These are phyloP conservation scores for Spathaspora sp. DNA, from an alignment of 1,139 yeast genomes.

Conservation along the genomic window DNA sequence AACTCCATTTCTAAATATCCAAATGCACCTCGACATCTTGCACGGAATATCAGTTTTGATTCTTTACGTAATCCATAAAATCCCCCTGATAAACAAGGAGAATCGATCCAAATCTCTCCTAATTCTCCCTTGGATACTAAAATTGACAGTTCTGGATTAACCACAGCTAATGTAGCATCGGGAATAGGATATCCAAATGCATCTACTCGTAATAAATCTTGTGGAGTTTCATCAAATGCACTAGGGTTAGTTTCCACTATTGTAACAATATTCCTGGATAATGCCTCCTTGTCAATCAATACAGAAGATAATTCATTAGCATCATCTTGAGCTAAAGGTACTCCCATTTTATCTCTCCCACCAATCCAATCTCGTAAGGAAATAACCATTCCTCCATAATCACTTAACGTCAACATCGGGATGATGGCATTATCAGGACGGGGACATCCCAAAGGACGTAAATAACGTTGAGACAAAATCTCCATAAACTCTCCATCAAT, in stretches of 20 bases:
- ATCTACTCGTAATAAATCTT: slow-evolving; percentile 66
- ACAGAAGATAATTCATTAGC: slow-evolving; percentile 58
- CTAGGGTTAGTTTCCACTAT: slow-evolving; percentile 64
- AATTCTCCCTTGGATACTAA: slow-evolving; percentile 72
- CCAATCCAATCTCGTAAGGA: slow-evolving; percentile 91
- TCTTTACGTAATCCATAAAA: slow-evolving; percentile 73
- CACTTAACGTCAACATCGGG: slow-evolving; percentile 86
- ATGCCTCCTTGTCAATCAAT: slow-evolving; percentile 74
- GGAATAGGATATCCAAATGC: slow-evolving; percentile 95
- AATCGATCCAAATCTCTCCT: slow-evolving; percentile 98
- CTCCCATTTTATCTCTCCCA: slow-evolving; percentile 59
- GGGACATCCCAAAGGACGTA: slow-evolving; percentile 84
- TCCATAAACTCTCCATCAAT: slow-evolving; percentile 94
- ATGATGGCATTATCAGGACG: slow-evolving; percentile 78
- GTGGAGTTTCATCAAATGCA: slow-evolving; percentile 51
- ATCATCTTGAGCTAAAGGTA: slow-evolving; percentile 35
- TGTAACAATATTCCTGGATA: slow-evolving; percentile 75
- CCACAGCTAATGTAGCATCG: slow-evolving; percentile 90
- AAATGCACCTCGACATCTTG: slow-evolving; percentile 69
- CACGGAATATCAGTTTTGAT: slow-evolving; percentile 77
- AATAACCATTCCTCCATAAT: slow-evolving; percentile 95
- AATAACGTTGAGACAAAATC: slow-evolving; percentile 86
- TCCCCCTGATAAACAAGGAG: slow-evolving; percentile 86
- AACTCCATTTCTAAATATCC: slow-evolving; percentile 75
- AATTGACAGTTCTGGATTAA: slow-evolving; percentile 83